Percentiles rank a stretch among this genome's conserved stretches.
phyloP scores from a whole-genome alignment of 2,329 filamentous ascomycete species.

The Capronia epimyces region DNA sequence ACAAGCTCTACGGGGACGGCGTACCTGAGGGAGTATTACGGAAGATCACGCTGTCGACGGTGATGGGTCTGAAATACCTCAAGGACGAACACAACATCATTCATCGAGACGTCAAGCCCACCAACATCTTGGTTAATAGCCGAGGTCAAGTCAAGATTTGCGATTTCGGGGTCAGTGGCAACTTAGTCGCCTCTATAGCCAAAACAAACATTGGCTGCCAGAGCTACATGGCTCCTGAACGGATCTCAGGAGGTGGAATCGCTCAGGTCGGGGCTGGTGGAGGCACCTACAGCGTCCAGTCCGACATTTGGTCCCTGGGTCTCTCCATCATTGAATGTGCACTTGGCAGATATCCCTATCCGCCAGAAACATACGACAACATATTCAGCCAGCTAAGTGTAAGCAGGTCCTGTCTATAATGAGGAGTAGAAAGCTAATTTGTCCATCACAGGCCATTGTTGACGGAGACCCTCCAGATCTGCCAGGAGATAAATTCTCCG shows the following conservation, averaged over 20 bases:
- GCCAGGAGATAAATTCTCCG: constrained; percentile 71
- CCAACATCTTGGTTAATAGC: constrained; percentile 92
- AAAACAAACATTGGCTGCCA: constrained; percentile 99
- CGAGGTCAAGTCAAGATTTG: constrained; percentile 94
- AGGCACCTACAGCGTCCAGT: constrained; percentile 94
- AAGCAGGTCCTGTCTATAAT: constrained; percentile 44
- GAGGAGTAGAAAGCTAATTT: constrained; percentile 23
- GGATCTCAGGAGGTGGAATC: constrained; percentile 82
- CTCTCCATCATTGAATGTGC: constrained; percentile 94
- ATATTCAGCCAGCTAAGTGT: constrained; percentile 97
- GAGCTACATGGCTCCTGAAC: constrained; percentile 97
- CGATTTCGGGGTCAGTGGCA: constrained; percentile 95
- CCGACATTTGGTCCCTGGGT: constrained; percentile 94
- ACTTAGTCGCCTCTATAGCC: constrained; percentile 92
- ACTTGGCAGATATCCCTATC: constrained; percentile 89
- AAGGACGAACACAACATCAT: constrained; percentile 99
- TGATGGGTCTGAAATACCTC: constrained; percentile 83
- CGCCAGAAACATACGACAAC: constrained; percentile 93
- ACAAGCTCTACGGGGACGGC: constrained; percentile 87
- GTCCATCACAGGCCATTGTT: constrained; percentile 73
- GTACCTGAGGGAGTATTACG: constrained; percentile 81
- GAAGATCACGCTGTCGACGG: constrained; percentile 85
- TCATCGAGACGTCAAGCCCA: constrained; percentile 95
- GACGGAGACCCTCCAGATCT: constrained; percentile 92
- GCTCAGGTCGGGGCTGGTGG: constrained; percentile 64